A percentile compares a stretch with the other conserved stretches of the same genome.
Conservation (phyloP, 164 flowering plant genomes). For the Paratinospora sagittata region DNA sequence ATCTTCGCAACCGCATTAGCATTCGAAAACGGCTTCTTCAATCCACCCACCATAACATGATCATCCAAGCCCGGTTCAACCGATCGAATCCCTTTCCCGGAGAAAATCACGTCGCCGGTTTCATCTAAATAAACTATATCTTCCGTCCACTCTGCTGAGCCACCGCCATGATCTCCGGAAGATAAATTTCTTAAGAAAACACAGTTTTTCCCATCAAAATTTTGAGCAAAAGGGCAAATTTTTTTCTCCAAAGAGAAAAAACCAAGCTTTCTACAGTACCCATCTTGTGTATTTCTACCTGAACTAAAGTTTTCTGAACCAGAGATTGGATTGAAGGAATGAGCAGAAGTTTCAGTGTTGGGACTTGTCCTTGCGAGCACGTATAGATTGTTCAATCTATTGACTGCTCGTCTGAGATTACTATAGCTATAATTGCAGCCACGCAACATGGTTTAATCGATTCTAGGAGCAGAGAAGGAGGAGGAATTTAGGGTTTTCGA, state of each 20-base stretch:
- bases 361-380: constrained; percentile 13
- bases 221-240: not conserved
- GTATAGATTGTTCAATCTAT: constrained; percentile 6
- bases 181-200: constrained; percentile 36
- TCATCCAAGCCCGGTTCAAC: constrained; percentile 85
- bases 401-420: constrained; percentile 16
- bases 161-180: constrained; percentile 23
- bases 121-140: constrained; percentile 87
- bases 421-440: not conserved
- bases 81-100: constrained; percentile 70
- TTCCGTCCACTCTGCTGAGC: constrained; percentile 59
- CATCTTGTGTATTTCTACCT: no score
- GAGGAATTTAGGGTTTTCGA: not conserved
- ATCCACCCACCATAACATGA: constrained; percentile 81
- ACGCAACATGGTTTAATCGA: not conserved
- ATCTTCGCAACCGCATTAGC: constrained; percentile 71
- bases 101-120: constrained; percentile 56
- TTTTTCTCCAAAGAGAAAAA: not conserved
- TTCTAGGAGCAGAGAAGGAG: not conserved
- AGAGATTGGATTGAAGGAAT: constrained; percentile 6
- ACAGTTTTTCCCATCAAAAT: not conserved
- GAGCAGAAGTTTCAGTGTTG: constrained; percentile 5
- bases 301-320: not conserved
- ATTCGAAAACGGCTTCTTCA: constrained; percentile 68
- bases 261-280: not conserved